Evolutionary conservation across 805 yeast species (phyloP).

Genomic region (Metschnikowia lunata): DNA sequence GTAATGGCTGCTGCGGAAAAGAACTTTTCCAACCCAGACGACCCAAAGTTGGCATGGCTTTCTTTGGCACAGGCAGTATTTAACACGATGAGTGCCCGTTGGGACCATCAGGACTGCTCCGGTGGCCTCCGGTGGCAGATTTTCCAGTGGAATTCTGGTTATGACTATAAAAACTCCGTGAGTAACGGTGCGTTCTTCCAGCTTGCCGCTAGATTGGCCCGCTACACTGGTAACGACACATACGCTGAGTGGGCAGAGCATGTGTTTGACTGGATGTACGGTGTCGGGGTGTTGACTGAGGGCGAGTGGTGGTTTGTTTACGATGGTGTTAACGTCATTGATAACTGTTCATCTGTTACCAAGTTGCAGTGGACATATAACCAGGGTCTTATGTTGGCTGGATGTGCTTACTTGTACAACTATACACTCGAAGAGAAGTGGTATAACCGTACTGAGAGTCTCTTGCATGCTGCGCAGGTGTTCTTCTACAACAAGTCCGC

Average conservation of each 20-base stretch:
- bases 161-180: slow-evolving; percentile 86
- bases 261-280: slow-evolving; percentile 78
- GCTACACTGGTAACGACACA: slow-evolving; percentile 71
- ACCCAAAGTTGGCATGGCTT: slow-evolving; percentile 64
- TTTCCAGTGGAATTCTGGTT: slow-evolving; percentile 90
- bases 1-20: slow-evolving; percentile 90
- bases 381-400: slow-evolving; percentile 73
- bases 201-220: slow-evolving; percentile 78
- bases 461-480: slow-evolving; percentile 51
- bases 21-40: slow-evolving; percentile 68
- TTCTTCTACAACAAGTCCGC: slow-evolving; percentile 45
- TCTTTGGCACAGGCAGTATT: slow-evolving; percentile 83
- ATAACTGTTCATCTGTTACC: slow-evolving; percentile 60
- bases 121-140: slow-evolving; percentile 98
- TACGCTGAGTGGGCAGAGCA: slow-evolving; percentile 72
- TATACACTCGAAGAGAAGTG: slow-evolving; percentile 63
- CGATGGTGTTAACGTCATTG: slow-evolving; percentile 64
- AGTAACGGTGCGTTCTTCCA: slow-evolving; percentile 90
- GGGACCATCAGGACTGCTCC: slow-evolving; percentile 71
- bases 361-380: slow-evolving; percentile 80
- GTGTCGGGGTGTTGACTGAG: slow-evolving; percentile 38
- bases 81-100: slow-evolving; percentile 83
- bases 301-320: slow-evolving; percentile 51
- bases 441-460: slow-evolving; percentile 54
- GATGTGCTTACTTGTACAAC: slow-evolving; percentile 77